Percentiles rank a stretch among this genome's conserved stretches.
Evolutionary conservation across 192 early-diverging fungal genomes (phyloP).

Genomic region (Rhizophagus clarus): DNA sequence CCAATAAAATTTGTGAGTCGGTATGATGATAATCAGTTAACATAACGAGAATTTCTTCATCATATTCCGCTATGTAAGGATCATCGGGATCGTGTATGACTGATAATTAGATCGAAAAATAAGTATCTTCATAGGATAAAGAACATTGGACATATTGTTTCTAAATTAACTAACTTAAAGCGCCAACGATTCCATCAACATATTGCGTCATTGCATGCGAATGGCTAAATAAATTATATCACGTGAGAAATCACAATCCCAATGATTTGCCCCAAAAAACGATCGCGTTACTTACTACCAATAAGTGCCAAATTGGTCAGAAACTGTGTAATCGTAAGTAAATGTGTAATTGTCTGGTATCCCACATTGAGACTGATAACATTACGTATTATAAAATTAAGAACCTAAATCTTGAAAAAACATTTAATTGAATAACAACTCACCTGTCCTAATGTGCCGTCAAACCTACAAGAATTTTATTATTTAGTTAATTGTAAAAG

Average conservation of each 20-base stretch:
- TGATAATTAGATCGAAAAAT: no score
- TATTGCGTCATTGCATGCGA: constrained; percentile 74
- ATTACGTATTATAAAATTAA: not conserved
- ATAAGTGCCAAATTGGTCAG: constrained; percentile 74
- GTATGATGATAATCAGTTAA: constrained; percentile 55
- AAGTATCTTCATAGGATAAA: no score
- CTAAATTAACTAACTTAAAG: constrained; percentile 43
- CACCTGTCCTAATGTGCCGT: constrained; percentile 62
- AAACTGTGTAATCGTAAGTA: constrained; percentile 68
- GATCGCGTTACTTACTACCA: constrained; percentile 51
- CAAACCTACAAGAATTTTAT: constrained; percentile 30
- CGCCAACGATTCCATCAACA: constrained; percentile 76
- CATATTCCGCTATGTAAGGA: constrained; percentile 56
- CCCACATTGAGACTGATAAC: constrained; percentile 66
- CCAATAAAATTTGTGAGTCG: not conserved
- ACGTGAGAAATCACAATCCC: not conserved
- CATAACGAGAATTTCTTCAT: constrained; percentile 67
- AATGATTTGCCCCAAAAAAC: no score
- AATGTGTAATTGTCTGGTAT: constrained; percentile 68
- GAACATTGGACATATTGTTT: no score
- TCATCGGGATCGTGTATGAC: constrained; percentile 63
- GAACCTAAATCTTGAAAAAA: no score
- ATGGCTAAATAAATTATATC: constrained; percentile 48
- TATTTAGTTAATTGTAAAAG: no score
- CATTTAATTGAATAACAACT: no score